A percentile compares a stretch with the other conserved stretches of the same genome.
These are phyloP conservation scores for Mycena epipterygia DNA, from an alignment of 768 basidiomycete species.

Conservation along the genomic window DNA sequence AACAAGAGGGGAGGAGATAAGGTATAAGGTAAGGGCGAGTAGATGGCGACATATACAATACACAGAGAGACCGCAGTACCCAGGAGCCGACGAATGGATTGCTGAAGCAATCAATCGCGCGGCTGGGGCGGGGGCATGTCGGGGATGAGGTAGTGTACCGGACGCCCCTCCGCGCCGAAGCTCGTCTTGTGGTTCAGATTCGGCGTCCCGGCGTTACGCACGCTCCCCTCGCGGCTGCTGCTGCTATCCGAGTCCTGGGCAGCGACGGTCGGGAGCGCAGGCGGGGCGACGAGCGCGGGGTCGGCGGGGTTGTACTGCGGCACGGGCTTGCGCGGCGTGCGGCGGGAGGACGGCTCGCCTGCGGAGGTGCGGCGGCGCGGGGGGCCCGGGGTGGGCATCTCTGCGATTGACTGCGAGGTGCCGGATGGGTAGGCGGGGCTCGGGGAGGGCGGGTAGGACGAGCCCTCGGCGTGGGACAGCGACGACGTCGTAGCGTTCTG, in stretches of 20 bases:
- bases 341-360: constrained; percentile 41
- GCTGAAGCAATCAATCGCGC: constrained; percentile 41
- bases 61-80: not conserved
- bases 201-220: constrained; percentile 22
- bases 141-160: constrained; percentile 71
- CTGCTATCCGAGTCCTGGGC: constrained; percentile 26
- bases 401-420: constrained; percentile 36
- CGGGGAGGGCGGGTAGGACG: constrained; percentile 40
- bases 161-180: constrained; percentile 59
- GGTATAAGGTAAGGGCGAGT: constrained; percentile 17
- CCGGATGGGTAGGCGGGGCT: constrained; percentile 44
- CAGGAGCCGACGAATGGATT: too few species aligned
- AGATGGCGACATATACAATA: constrained; percentile 6
- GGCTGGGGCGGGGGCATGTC: constrained; percentile 63
- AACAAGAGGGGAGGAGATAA: constrained; percentile 20
- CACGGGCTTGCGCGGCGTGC: constrained; percentile 68
- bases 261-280: too few species aligned
- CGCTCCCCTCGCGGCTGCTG: constrained; percentile 32
- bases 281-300: constrained; percentile 37
- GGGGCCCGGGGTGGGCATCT: too few species aligned
- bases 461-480: constrained; percentile 45
- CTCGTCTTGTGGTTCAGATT: constrained; percentile 57
- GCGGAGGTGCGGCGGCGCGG: too few species aligned
- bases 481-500: constrained; percentile 28
- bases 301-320: constrained; percentile 60